These are phyloP conservation scores for Mucor lusitanicus DNA, from an alignment of 371 early-diverging fungal species.

Conservation along the genomic window DNA sequence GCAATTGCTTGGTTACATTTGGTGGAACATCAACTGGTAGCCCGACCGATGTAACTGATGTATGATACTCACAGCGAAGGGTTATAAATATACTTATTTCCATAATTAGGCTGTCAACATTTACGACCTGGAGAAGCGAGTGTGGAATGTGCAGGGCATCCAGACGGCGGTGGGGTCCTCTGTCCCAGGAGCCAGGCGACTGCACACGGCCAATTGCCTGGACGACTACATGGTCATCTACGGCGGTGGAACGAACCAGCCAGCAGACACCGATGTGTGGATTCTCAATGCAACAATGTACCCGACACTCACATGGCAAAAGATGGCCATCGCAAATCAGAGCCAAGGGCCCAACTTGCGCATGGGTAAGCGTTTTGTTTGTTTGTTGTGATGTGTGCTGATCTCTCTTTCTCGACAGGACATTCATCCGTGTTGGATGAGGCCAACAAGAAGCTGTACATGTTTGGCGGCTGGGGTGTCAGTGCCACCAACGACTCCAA, in stretches of 20 bases:
- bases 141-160: slow-evolving; percentile 43
- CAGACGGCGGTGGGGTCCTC: slow-evolving; percentile 18
- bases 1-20: slow-evolving; percentile 49
- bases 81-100: background rate
- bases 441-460: slow-evolving; percentile 26
- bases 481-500: slow-evolving; percentile 26
- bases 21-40: slow-evolving; percentile 51
- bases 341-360: slow-evolving; percentile 34
- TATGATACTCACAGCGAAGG: slow-evolving; percentile 9
- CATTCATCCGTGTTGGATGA: slow-evolving; percentile 42
- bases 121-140: slow-evolving; percentile 29
- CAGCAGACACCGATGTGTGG: slow-evolving; percentile 49
- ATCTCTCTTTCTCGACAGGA: slow-evolving; percentile 23
- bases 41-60: slow-evolving; percentile 36
- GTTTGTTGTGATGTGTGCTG: background rate
- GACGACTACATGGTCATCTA: slow-evolving; percentile 46
- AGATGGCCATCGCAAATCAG: slow-evolving; percentile 21
- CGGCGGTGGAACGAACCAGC: slow-evolving; percentile 48
- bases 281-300: slow-evolving; percentile 40
- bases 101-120: slow-evolving; percentile 31
- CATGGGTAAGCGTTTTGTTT: slow-evolving; percentile 35
- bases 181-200: slow-evolving; percentile 39
- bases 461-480: slow-evolving; percentile 43
- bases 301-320: slow-evolving; percentile 38
- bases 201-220: slow-evolving; percentile 49